Percentiles rank a stretch among this genome's conserved stretches.
These are phyloP conservation scores for Venturia effusa DNA, from an alignment of 2,329 filamentous ascomycete genomes.

Conservation along the genomic window DNA sequence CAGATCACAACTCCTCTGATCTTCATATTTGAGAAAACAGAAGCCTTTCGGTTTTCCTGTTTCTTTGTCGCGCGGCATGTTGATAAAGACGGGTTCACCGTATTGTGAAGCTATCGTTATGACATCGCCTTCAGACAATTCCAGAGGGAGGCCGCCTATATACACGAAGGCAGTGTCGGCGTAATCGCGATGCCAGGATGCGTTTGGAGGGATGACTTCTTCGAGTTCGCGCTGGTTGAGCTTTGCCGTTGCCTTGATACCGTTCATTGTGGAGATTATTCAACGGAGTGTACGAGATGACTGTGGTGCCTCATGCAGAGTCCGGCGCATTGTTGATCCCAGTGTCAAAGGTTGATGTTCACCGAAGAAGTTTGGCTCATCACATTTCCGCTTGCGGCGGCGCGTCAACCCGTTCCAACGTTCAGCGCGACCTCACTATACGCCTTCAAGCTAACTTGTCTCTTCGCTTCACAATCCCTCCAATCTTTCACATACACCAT, in stretches of 20 bases:
- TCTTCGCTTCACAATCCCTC: neutral
- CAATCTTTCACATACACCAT: neutral
- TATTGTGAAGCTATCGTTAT: slow-evolving; percentile 96
- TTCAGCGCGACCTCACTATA: neutral
- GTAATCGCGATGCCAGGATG: slow-evolving; percentile 96
- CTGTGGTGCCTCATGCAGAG: too few species aligned
- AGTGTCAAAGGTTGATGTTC: neutral
- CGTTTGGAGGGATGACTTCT: slow-evolving; percentile 71
- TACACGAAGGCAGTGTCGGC: slow-evolving; percentile 95
- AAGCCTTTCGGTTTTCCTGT: slow-evolving; percentile 93
- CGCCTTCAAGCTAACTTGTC: neutral
- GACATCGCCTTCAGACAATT: slow-evolving; percentile 89
- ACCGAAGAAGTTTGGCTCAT: neutral
- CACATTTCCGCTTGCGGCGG: neutral
- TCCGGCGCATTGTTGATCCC: neutral
- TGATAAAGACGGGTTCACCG: slow-evolving; percentile 87
- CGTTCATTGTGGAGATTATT: slow-evolving; percentile 58
- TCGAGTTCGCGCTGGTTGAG: slow-evolving; percentile 94
- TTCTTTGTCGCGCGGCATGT: slow-evolving; percentile 88
- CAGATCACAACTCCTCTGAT: slow-evolving; percentile 89
- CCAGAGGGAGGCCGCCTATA: slow-evolving; percentile 86
- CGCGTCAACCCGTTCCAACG: slow-evolving; percentile 5
- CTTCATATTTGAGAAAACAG: slow-evolving; percentile 95
- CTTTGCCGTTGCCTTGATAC: slow-evolving; percentile 81
- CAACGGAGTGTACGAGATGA: neutral